phyloP scores from a whole-genome alignment of 2,329 filamentous ascomycete genomes.

The Hypoxylon sp. region DNA sequence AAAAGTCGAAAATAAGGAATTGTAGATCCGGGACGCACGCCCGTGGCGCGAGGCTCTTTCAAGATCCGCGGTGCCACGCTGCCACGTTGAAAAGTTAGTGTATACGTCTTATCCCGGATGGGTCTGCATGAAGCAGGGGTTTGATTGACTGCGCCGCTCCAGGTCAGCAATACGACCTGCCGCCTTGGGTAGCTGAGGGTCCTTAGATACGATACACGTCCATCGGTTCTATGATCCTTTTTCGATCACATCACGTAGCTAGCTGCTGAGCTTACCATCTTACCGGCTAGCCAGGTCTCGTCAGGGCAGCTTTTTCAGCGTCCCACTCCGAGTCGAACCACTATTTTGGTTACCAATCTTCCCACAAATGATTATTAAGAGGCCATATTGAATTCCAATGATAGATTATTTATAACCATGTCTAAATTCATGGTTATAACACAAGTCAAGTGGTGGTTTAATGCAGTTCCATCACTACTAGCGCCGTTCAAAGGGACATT shows the following conservation, averaged over 20 bases:
- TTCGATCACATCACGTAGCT: neutral
- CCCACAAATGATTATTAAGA: neutral
- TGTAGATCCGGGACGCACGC: conserved; percentile 13
- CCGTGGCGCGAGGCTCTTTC: conserved; percentile 5
- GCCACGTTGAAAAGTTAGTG: conserved; percentile 10
- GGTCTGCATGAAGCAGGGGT: conserved; percentile 17
- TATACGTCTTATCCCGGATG: conserved; percentile 2
- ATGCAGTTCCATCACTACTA: neutral
- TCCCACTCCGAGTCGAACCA: neutral
- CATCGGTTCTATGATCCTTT: neutral
- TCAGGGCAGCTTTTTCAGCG: neutral
- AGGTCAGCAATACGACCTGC: conserved; percentile 22
- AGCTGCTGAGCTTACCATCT: conserved; percentile 1
- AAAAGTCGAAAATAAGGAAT: conserved; percentile 17
- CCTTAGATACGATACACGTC: conserved; percentile 4
- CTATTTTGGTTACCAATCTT: neutral
- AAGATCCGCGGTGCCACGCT: conserved; percentile 8
- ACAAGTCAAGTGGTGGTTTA: neutral
- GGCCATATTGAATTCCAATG: neutral
- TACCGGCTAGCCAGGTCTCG: neutral
- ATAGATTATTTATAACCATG: neutral
- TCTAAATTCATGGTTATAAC: neutral
- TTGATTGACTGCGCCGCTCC: neutral
- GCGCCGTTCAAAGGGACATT: neutral
- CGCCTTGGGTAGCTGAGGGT: conserved; percentile 18